These are phyloP conservation scores for Ramichloridium luteum DNA, from an alignment of 2,329 filamentous ascomycete genomes.

Conservation along the genomic window DNA sequence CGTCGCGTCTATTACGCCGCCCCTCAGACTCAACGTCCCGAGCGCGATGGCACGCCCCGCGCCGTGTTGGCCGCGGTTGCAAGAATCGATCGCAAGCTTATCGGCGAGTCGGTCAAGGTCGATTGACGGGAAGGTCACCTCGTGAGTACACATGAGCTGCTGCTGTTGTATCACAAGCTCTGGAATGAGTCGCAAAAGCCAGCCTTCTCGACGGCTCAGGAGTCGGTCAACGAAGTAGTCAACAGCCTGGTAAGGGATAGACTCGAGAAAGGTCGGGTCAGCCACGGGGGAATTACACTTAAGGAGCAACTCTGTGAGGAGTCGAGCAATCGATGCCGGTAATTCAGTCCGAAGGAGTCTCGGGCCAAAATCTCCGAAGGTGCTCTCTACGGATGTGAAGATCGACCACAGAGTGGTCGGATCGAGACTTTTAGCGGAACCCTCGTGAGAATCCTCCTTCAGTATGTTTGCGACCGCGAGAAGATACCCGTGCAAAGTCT, in stretches of 20 bases:
- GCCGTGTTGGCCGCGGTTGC: constrained; percentile 29
- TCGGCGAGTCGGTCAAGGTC: constrained; percentile 9
- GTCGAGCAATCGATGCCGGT: constrained; percentile 13
- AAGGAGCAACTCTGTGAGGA: constrained; percentile 12
- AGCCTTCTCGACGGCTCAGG: constrained; percentile 18
- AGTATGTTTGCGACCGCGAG: constrained; percentile 49
- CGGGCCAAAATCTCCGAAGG: constrained; percentile 14
- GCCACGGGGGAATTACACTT: constrained; percentile 1
- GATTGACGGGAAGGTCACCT: constrained; percentile 13
- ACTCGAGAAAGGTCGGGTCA: neutral
- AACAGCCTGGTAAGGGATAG: constrained; percentile 7
- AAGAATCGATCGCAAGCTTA: constrained; percentile 20
- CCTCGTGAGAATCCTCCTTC: constrained; percentile 20
- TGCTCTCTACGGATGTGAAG: constrained; percentile 4
- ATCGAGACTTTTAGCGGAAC: constrained; percentile 3
- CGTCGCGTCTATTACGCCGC: neutral
- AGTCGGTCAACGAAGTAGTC: constrained; percentile 17
- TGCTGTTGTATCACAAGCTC: constrained; percentile 12
- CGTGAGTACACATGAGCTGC: constrained; percentile 6
- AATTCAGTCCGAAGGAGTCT: constrained; percentile 21
- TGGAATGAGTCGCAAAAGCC: constrained; percentile 16
- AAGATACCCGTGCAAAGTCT: constrained; percentile 57
- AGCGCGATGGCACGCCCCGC: constrained; percentile 34
- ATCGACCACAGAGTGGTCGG: constrained; percentile 2
- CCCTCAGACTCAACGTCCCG: constrained; percentile 24